These are phyloP conservation scores for Metschnikowia colocasiae DNA, from an alignment of 805 yeast genomes.

Conservation along the genomic window DNA sequence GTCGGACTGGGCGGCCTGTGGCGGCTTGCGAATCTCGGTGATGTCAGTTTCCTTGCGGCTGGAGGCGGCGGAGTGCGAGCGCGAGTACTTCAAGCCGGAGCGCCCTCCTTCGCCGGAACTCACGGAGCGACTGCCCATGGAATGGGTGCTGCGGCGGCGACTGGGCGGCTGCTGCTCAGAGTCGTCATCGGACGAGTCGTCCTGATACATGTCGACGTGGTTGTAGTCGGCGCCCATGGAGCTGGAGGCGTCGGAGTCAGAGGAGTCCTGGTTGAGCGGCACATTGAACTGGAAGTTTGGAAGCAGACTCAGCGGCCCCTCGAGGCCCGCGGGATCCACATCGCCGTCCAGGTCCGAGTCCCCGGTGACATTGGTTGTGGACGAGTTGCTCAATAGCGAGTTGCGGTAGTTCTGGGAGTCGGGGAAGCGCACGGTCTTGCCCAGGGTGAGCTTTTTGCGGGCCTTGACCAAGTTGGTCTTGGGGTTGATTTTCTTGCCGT, in stretches of 20 bases:
- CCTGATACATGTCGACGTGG: slow-evolving; percentile 10
- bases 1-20: slow-evolving; percentile 7
- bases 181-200: slow-evolving; percentile 18
- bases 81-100: neutral
- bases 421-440: slow-evolving; percentile 30
- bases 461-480: slow-evolving; percentile 19
- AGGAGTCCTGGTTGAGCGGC: slow-evolving; percentile 4
- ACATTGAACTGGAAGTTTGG: slow-evolving; percentile 15
- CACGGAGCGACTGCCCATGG: neutral
- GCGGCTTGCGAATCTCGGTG: slow-evolving; percentile 12
- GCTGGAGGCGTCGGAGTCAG: slow-evolving; percentile 3
- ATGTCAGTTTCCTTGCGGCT: slow-evolving; percentile 13
- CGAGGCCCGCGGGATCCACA: neutral
- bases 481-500: slow-evolving; percentile 13
- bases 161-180: neutral
- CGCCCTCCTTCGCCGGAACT: neutral
- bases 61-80: neutral
- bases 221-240: slow-evolving; percentile 8
- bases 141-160: neutral
- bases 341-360: slow-evolving; percentile 3
- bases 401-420: slow-evolving; percentile 25
- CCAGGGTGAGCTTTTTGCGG: slow-evolving; percentile 20
- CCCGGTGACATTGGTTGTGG: slow-evolving; percentile 21
- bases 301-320: slow-evolving; percentile 9
- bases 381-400: slow-evolving; percentile 25